phyloP scores from a whole-genome alignment of 768 basidiomycete genomes.

The Amanita rubescens region DNA sequence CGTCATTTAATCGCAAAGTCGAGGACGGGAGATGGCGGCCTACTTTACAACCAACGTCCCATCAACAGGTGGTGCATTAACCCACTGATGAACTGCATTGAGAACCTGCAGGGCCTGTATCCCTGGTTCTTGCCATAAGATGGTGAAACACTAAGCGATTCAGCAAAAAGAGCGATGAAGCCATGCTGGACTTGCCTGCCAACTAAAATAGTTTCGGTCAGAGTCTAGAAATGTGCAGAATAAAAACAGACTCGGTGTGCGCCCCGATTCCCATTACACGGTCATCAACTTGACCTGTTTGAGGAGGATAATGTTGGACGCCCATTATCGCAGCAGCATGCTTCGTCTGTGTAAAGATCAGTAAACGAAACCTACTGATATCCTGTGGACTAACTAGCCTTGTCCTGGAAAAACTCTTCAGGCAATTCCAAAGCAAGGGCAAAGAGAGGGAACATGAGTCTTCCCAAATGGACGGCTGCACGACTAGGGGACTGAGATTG shows the following conservation, averaged over 20 bases:
- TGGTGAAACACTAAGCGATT: constrained; percentile 68
- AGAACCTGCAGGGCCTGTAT: constrained; percentile 77
- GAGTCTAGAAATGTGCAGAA: neutral
- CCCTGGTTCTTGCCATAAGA: constrained; percentile 73
- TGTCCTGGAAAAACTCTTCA: constrained; percentile 74
- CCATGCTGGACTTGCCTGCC: constrained; percentile 29
- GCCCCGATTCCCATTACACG: constrained; percentile 80
- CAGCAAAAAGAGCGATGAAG: neutral
- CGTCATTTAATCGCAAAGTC: neutral
- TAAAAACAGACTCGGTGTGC: constrained; percentile 56
- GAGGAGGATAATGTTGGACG: constrained; percentile 70
- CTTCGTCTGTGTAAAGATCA: constrained; percentile 40
- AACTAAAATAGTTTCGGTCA: constrained; percentile 19
- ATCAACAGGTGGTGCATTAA: constrained; percentile 68
- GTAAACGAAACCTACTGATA: neutral
- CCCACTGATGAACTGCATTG: constrained; percentile 73
- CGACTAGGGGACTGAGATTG: constrained; percentile 20
- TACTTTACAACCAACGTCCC: constrained; percentile 86
- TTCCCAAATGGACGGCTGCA: constrained; percentile 39
- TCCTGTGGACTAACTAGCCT: constrained; percentile 38
- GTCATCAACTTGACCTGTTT: constrained; percentile 51
- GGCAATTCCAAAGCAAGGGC: constrained; percentile 74
- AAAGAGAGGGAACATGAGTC: constrained; percentile 74
- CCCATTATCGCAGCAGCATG: constrained; percentile 83
- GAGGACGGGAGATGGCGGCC: constrained; percentile 17